Conservation (phyloP, 2,329 filamentous ascomycete species). For the Penicillium paneum region DNA sequence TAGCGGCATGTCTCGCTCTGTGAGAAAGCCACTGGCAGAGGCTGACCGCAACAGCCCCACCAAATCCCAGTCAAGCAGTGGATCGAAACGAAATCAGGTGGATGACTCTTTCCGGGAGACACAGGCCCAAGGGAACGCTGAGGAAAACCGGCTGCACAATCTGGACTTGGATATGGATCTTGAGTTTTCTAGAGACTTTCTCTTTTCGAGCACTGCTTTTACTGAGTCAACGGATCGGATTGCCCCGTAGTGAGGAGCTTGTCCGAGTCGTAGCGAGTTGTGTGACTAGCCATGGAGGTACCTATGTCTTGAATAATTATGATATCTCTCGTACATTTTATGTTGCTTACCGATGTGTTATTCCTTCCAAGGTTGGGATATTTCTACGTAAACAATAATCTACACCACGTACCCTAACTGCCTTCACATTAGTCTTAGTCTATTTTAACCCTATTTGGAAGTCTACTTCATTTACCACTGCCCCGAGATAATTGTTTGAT, state of each 20-base stretch:
- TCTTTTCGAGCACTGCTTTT: constrained; percentile 35
- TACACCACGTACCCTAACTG: too few relatives aligned
- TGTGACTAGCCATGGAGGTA: not conserved
- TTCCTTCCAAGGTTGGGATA: too few relatives aligned
- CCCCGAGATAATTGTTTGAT: too few relatives aligned
- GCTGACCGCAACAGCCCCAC: constrained; percentile 27
- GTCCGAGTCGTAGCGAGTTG: not conserved
- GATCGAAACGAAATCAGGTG: constrained; percentile 10
- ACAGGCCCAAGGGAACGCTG: constrained; percentile 7
- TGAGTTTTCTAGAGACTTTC: constrained; percentile 37
- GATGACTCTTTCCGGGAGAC: constrained; percentile 7
- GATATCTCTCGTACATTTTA: not conserved
- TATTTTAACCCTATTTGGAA: not conserved
- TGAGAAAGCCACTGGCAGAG: constrained; percentile 25
- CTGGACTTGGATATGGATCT: constrained; percentile 35
- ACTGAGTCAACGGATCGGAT: constrained; percentile 22
- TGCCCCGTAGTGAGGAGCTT: not conserved
- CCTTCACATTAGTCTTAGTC: too few relatives aligned
- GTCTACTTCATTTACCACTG: too few relatives aligned
- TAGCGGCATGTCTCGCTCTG: not conserved
- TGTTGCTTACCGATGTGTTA: not conserved
- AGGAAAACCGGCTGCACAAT: constrained; percentile 25
- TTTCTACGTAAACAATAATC: not conserved
- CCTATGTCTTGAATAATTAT: not conserved
- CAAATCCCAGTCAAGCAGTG: constrained; percentile 18